Evolutionary conservation across 2,329 filamentous ascomycete species (phyloP), one percentile per base, ranked within the genome.

Genomic region (Eutypella sp.): DNA sequence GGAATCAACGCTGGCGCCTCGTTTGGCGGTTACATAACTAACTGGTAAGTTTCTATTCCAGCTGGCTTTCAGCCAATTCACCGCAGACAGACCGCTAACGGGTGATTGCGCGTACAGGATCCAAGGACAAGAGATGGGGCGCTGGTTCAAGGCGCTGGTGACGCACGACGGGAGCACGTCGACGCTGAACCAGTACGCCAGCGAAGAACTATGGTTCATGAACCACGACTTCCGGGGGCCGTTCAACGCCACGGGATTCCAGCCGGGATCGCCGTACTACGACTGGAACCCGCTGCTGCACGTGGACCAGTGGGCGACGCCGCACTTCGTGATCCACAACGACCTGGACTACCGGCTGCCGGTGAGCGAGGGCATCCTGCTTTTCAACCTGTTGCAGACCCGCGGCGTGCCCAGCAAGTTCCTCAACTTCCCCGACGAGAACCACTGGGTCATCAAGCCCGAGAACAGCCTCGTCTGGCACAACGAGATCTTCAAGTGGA

Each of bases 401-500:
- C 69, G 72, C 41, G 82, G 82, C 0, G 72, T 88, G 5, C 78
- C 83, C 31, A 85, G 81, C 55, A 76, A 81, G 52, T 80, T 87
- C 51, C 59, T 88, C 54, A 83, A 75, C 2, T 88, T 87, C 61
- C 82, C 82, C 0, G 83, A 87, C 59, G 84, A 89, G 65, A 85
- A 85, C 50, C 84, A 87, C 57, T 87, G 81, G 79, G 83, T 87
- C 4, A 57, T 86, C 39, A 82, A 85, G 54, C 79, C 74, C 2
- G 84, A 87, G 67, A 88, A 88, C 60, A 76, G 74, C 20, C 62
- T 86, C 37, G 67, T 85, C 43, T 88, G 84, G 84, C 82, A 87
- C 60, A 75, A 73, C 38, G 78, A 79, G 11, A 83, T 88, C 41
- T 66, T 85, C 45, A 80, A 84, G 56, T 87, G 78, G 75, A 84